phyloP scores from a whole-genome alignment of 352 stramenopile genomes.

The Phytophthora syringae region DNA sequence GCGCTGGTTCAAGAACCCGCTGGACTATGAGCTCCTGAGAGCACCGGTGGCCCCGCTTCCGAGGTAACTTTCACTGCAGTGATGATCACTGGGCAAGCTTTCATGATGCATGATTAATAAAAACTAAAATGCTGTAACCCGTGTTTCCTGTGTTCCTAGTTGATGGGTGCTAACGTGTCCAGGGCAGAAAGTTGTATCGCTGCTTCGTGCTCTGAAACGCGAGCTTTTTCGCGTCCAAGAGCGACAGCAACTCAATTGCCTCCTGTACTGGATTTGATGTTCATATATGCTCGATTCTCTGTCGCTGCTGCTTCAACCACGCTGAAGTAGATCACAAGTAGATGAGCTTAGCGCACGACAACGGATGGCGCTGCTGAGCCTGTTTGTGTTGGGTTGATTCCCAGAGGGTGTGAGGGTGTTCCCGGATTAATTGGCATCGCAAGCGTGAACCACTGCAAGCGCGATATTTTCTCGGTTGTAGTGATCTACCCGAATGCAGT shows the following conservation, averaged over 20 bases:
- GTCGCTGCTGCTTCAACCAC: slow-evolving; percentile 20
- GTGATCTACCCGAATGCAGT: neutral
- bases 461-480: neutral
- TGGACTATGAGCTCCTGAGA: slow-evolving; percentile 28
- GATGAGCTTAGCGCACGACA: slow-evolving; percentile 7
- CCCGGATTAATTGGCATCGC: neutral
- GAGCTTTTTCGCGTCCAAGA: neutral
- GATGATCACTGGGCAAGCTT: neutral
- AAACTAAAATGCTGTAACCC: neutral
- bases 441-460: neutral
- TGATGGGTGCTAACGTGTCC: no score
- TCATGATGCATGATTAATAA: neutral
- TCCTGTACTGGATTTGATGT: slow-evolving; percentile 1
- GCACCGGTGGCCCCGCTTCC: slow-evolving; percentile 19
- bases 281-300: neutral
- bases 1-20: slow-evolving; percentile 31
- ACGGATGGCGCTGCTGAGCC: neutral
- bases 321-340: slow-evolving; percentile 5
- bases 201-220: neutral
- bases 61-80: slow-evolving; percentile 12
- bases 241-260: neutral
- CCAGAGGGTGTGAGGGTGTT: neutral
- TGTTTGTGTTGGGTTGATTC: slow-evolving; percentile 1
- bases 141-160: no score
- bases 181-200: no score